These are phyloP conservation scores for Silene noctiflora DNA, from an alignment of 179 eudicot species.

Conservation along the genomic window DNA sequence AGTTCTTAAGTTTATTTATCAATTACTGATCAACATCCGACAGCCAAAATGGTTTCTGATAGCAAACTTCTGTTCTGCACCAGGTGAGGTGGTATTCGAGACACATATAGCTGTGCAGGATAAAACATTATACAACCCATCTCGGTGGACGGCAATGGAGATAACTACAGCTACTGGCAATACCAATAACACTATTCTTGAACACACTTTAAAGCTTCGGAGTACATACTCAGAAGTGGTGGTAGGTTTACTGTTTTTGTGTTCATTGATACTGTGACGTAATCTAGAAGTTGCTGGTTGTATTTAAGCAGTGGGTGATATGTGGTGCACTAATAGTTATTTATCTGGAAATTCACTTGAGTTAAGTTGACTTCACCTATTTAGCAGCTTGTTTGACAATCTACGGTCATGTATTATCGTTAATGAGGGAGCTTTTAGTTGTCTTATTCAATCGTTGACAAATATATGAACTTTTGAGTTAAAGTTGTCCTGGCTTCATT, in stretches of 20 bases:
- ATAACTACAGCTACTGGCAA: conserved; percentile 73
- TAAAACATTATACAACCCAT: conserved; percentile 44
- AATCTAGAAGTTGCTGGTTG: conserved; percentile 9
- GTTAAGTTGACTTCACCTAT: background rate
- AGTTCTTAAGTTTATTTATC: conserved; percentile 18
- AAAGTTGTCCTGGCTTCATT: background rate
- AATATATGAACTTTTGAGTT: background rate
- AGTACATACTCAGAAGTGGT: conserved; percentile 87
- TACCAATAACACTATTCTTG: conserved; percentile 45
- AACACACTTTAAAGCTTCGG: conserved; percentile 66
- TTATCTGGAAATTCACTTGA: background rate
- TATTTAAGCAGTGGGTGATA: background rate
- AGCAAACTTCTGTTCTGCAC: conserved; percentile 5
- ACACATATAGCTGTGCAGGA: conserved; percentile 30
- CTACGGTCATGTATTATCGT: background rate
- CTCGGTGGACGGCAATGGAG: conserved; percentile 83
- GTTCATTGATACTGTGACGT: background rate
- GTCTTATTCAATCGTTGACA: background rate
- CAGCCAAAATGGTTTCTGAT: background rate
- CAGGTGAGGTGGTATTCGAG: conserved; percentile 32
- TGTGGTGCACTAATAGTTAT: background rate
- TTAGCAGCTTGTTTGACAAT: background rate
- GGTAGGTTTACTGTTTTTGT: conserved; percentile 41
- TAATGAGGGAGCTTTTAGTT: background rate
- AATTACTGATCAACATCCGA: conserved; percentile 2